These are phyloP conservation scores for Eremothecium sinecaudum DNA, from an alignment of 1,139 yeast species.

Conservation along the genomic window DNA sequence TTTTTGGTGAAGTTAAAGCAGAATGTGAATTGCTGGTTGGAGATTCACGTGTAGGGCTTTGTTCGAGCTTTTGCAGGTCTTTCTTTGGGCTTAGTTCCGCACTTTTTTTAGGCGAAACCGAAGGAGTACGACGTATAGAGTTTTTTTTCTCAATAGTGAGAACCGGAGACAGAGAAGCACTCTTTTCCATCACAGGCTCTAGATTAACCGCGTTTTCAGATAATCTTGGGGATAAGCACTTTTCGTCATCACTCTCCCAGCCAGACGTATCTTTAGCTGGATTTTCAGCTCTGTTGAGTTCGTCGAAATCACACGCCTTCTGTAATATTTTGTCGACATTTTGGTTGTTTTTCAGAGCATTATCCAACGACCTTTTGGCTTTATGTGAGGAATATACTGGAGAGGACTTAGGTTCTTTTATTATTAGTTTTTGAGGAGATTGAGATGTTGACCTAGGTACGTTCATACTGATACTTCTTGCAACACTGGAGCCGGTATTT, in stretches of 20 bases:
- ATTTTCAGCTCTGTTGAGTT: constrained; percentile 32
- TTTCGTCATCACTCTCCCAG: constrained; percentile 34
- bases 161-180: constrained; percentile 1
- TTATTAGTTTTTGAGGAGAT: constrained; percentile 8
- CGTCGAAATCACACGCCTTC: constrained; percentile 42
- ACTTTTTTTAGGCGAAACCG: constrained; percentile 7
- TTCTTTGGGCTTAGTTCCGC: constrained; percentile 15
- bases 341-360: constrained; percentile 39
- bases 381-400: background rate
- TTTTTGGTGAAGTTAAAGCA: constrained; percentile 22
- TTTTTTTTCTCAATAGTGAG: constrained; percentile 5
- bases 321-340: constrained; percentile 41
- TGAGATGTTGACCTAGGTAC: constrained; percentile 8
- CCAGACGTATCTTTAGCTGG: constrained; percentile 30
- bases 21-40: constrained; percentile 12
- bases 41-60: constrained; percentile 1
- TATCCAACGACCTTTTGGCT: constrained; percentile 31
- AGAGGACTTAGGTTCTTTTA: background rate
- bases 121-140: background rate
- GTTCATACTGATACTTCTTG: constrained; percentile 3
- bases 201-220: constrained; percentile 8
- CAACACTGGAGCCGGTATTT: background rate
- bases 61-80: constrained; percentile 10
- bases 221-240: constrained; percentile 7
- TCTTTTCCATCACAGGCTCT: constrained; percentile 7